Conservation (phyloP, 768 basidiomycete species). For the Serendipita indica region DNA sequence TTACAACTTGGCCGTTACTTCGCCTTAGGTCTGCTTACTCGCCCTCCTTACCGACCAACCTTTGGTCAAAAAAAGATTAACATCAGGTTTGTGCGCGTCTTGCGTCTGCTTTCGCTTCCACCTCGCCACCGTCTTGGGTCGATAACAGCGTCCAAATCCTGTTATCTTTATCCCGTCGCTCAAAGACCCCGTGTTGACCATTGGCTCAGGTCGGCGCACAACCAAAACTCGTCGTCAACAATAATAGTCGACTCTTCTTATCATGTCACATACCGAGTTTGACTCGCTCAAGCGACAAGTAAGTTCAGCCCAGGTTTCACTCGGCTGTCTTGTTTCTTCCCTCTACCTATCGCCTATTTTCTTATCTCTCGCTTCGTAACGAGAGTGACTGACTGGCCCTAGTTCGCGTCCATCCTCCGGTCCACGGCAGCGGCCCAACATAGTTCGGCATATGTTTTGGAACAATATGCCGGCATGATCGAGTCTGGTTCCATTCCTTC, state of each 20-base stretch:
- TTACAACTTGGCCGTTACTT: neutral
- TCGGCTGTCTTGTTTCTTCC: neutral
- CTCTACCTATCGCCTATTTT: neutral
- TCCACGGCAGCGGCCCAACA: neutral
- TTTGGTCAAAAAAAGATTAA: neutral
- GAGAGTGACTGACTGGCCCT: neutral
- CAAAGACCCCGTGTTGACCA: too few relatives aligned
- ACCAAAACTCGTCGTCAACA: neutral
- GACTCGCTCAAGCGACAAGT: neutral
- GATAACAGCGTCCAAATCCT: too few relatives aligned
- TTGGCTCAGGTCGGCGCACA: too few relatives aligned
- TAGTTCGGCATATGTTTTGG: neutral
- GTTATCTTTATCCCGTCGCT: too few relatives aligned
- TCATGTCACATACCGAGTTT: neutral
- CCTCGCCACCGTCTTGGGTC: neutral
- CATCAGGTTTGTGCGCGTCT: neutral
- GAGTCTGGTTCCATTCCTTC: neutral
- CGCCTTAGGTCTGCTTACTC: neutral
- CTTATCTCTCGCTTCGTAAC: neutral
- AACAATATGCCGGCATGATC: constrained; percentile 1
- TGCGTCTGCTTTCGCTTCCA: neutral
- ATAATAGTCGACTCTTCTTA: neutral
- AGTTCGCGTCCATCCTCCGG: neutral
- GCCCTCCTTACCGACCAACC: neutral
- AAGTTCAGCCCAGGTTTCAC: neutral